phyloP scores from a whole-genome alignment of 1,284 basidiomycete species.

The Irpex sp. region DNA sequence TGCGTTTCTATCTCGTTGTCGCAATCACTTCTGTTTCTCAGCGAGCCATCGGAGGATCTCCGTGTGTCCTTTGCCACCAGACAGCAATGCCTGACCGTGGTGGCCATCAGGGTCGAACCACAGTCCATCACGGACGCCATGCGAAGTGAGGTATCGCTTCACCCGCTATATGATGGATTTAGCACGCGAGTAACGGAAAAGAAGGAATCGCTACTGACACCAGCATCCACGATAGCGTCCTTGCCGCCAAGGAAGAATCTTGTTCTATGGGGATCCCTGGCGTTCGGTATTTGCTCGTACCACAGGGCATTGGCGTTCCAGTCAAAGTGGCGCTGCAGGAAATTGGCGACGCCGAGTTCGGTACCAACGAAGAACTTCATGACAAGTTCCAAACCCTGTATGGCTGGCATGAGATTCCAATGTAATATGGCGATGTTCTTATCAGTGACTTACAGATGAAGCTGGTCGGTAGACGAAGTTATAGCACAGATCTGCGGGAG shows the following conservation, averaged over 20 bases:
- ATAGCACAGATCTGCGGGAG: constrained; percentile 71
- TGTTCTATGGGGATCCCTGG: constrained; percentile 54
- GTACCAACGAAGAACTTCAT: constrained; percentile 85
- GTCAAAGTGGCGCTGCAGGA: constrained; percentile 80
- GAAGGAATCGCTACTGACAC: constrained; percentile 37
- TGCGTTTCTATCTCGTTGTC: background rate
- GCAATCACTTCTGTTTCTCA: constrained; percentile 4
- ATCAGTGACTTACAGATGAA: constrained; percentile 43
- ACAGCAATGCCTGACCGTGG: constrained; percentile 72
- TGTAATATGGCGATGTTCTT: constrained; percentile 7
- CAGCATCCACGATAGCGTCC: constrained; percentile 76
- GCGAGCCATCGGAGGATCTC: constrained; percentile 67
- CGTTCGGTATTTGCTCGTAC: constrained; percentile 84
- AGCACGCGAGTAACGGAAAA: background rate
- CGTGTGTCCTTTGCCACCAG: constrained; percentile 49
- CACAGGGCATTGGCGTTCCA: constrained; percentile 89
- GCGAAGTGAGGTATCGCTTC: constrained; percentile 67
- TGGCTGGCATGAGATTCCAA: constrained; percentile 10
- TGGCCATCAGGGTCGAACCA: constrained; percentile 65
- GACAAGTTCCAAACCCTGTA: constrained; percentile 70
- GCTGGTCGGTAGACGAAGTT: constrained; percentile 79
- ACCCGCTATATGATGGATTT: constrained; percentile 49
- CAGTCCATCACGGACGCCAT: constrained; percentile 71
- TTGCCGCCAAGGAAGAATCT: constrained; percentile 77
- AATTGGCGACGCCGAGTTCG: constrained; percentile 84